These are phyloP conservation scores for Sanghuangporus baumii DNA, from an alignment of 1,284 basidiomycete species.

Conservation along the genomic window DNA sequence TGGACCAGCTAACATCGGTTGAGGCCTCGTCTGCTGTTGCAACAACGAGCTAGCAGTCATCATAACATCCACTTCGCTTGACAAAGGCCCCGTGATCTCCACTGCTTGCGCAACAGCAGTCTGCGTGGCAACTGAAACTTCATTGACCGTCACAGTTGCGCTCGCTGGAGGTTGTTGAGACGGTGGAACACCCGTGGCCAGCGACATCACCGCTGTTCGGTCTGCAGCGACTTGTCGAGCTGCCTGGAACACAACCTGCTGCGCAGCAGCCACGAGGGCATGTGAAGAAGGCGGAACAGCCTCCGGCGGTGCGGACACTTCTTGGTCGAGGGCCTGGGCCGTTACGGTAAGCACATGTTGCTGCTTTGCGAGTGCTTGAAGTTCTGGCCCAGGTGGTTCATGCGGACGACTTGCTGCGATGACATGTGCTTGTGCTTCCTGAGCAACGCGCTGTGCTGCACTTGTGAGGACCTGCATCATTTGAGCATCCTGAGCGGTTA, in stretches of 20 bases:
- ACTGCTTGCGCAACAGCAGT: conserved; percentile 65
- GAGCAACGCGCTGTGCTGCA: conserved; percentile 68
- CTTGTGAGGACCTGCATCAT: conserved; percentile 71
- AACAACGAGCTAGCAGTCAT: conserved; percentile 60
- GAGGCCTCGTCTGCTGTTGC: conserved; percentile 32
- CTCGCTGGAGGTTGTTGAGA: conserved; percentile 31
- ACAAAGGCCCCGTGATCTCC: conserved; percentile 53
- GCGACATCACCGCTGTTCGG: conserved; percentile 38
- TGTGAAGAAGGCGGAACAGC: conserved; percentile 36
- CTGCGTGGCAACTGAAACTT: conserved; percentile 73
- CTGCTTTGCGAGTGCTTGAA: conserved; percentile 69
- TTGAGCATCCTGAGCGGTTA: conserved; percentile 45
- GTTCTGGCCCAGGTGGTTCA: conserved; percentile 38
- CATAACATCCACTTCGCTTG: conserved; percentile 63
- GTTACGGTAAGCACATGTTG: conserved; percentile 74
- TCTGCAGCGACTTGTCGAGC: conserved; percentile 62
- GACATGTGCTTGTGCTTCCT: conserved; percentile 64
- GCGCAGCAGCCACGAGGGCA: conserved; percentile 62
- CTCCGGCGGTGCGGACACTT: conserved; percentile 47
- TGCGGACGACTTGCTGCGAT: conserved; percentile 43
- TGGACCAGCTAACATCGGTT: conserved; percentile 3
- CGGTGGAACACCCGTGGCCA: conserved; percentile 30
- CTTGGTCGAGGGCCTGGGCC: conserved; percentile 68
- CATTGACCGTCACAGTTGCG: conserved; percentile 65
- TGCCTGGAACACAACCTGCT: conserved; percentile 73